A percentile compares a stretch with the other conserved stretches of the same genome.
Conservation (phyloP, 345 rosid species). For the Combretum micranthum region DNA sequence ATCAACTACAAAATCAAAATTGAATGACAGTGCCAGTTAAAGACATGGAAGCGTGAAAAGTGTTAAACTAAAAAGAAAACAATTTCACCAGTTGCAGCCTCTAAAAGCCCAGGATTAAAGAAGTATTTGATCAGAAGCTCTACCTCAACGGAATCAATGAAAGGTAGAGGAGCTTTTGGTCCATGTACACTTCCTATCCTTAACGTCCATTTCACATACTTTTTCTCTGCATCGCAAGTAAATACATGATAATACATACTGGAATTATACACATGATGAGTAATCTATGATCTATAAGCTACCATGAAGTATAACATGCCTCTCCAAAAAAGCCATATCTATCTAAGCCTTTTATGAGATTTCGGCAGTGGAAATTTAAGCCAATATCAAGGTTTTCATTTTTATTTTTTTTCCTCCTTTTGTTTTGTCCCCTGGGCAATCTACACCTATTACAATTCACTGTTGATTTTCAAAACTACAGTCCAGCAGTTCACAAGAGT, state of each 20-base stretch:
- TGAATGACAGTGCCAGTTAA: background rate
- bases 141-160: constrained; percentile 31
- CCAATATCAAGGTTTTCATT: too few species aligned
- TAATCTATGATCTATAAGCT: too few species aligned
- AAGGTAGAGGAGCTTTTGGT: constrained; percentile 26
- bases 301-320: too few species aligned
- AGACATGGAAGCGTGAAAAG: background rate
- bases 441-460: too few species aligned
- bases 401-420: too few species aligned
- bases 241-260: background rate
- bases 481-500: too few species aligned
- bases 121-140: background rate
- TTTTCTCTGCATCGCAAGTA: constrained; percentile 14
- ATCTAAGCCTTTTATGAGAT: too few species aligned
- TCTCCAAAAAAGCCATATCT: too few species aligned
- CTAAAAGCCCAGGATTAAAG: background rate
- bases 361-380: too few species aligned
- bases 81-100: background rate
- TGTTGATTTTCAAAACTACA: too few species aligned
- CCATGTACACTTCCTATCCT: constrained; percentile 22
- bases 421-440: too few species aligned
- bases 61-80: background rate
- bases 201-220: constrained; percentile 29
- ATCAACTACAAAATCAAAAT: background rate
- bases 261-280: too few species aligned